A percentile compares a stretch with the other conserved stretches of the same genome.
Evolutionary conservation across 176 grass and related monocot genomes (phyloP).

Genomic region (Typha latifolia): DNA sequence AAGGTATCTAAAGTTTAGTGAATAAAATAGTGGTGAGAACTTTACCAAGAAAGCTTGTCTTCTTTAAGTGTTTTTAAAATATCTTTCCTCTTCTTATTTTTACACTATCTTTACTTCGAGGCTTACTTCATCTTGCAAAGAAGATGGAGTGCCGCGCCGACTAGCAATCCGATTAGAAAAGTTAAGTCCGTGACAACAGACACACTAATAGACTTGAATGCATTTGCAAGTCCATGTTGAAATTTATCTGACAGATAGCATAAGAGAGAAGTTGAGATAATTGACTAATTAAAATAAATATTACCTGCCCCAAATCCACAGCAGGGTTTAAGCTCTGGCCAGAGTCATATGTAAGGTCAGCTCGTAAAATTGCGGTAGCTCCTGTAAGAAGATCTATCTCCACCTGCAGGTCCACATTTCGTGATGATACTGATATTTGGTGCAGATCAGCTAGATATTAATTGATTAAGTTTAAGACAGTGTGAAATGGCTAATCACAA

Average conservation of each 20-base stretch:
- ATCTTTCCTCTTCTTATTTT: too few relatives aligned
- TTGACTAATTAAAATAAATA: not conserved
- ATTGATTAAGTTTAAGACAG: not conserved
- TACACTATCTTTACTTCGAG: too few relatives aligned
- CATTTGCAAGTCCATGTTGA: too few relatives aligned
- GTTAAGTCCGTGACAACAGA: too few relatives aligned
- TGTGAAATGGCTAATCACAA: not conserved
- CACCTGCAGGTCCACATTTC: constrained; percentile 30
- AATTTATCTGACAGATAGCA: not conserved
- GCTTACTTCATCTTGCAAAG: too few relatives aligned
- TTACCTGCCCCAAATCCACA: constrained; percentile 76
- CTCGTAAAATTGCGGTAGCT: constrained; percentile 60
- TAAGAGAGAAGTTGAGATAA: not conserved
- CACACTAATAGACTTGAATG: too few relatives aligned
- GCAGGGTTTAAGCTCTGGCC: constrained; percentile 81
- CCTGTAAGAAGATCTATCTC: constrained; percentile 69
- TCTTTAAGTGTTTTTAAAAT: too few relatives aligned
- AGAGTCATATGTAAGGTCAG: constrained; percentile 65
- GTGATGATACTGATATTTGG: not conserved
- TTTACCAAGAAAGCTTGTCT: too few relatives aligned
- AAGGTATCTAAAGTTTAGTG: too few relatives aligned
- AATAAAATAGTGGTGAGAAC: too few relatives aligned
- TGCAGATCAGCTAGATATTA: not conserved
- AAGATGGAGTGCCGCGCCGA: too few relatives aligned
- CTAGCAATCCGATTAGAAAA: too few relatives aligned